phyloP scores from a whole-genome alignment of 208 protist species.

The Acanthamoeba sp. region DNA sequence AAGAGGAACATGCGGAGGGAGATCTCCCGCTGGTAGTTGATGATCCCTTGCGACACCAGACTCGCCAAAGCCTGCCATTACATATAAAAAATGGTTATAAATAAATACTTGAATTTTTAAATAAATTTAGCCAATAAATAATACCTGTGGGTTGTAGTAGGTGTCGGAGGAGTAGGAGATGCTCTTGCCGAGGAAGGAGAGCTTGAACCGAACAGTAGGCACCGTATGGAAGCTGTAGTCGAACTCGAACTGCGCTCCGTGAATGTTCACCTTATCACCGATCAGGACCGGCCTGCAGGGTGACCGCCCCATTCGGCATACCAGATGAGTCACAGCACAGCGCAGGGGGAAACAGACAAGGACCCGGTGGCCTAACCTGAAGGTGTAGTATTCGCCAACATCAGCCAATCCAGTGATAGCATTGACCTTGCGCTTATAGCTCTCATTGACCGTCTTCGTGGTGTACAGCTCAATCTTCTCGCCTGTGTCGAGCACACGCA shows the following conservation, averaged over 20 bases:
- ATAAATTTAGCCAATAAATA: too few species aligned
- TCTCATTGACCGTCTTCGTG: constrained; percentile 79
- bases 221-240: constrained; percentile 88
- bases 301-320: too few species aligned
- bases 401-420: constrained; percentile 80
- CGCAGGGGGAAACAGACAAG: constrained; percentile 76
- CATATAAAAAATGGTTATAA: not conserved
- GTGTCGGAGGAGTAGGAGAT: constrained; percentile 85
- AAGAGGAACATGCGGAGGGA: constrained; percentile 80
- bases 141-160: constrained; percentile 77
- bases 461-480: constrained; percentile 81
- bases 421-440: constrained; percentile 78
- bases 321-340: not conserved
- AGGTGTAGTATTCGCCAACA: constrained; percentile 79
- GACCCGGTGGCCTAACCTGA: constrained; percentile 11
- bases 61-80: constrained; percentile 35
- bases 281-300: constrained; percentile 76
- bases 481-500: not conserved
- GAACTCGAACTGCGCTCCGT: constrained; percentile 85
- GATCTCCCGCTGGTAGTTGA: constrained; percentile 77
- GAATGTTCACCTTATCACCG: constrained; percentile 79
- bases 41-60: constrained; percentile 76
- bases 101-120: not conserved
- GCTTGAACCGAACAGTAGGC: constrained; percentile 87
- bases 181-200: constrained; percentile 75